phyloP scores from a whole-genome alignment of 768 basidiomycete species.

The Naganishia onofrii region DNA sequence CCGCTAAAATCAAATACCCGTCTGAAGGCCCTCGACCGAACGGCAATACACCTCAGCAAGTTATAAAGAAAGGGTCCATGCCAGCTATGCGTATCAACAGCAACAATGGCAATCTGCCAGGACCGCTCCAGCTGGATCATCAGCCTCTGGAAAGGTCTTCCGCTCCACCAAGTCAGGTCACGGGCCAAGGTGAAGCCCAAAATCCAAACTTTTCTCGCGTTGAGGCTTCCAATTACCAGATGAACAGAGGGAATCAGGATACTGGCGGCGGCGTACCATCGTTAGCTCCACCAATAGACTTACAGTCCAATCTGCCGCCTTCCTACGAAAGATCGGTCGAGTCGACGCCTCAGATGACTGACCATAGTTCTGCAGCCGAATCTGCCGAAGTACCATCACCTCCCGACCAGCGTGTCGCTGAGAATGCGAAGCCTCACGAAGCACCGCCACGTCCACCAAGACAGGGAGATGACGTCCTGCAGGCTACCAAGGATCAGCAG shows the following conservation, averaged over 20 bases:
- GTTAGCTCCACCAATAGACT: conserved; percentile 17
- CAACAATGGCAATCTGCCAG: conserved; percentile 2
- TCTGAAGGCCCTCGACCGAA: conserved; percentile 59
- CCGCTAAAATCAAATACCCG: conserved; percentile 96
- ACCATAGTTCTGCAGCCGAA: conserved; percentile 26
- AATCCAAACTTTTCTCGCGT: background rate
- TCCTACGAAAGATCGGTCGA: conserved; percentile 1
- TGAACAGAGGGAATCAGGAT: background rate
- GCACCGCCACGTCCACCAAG: conserved; percentile 51
- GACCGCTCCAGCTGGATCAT: background rate
- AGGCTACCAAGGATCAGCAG: conserved; percentile 46
- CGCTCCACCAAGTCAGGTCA: conserved; percentile 14
- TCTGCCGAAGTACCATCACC: conserved; percentile 30
- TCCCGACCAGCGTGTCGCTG: conserved; percentile 27
- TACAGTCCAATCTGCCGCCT: conserved; percentile 1
- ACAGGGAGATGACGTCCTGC: conserved; percentile 43
- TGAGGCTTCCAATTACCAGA: background rate
- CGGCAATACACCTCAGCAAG: conserved; percentile 14
- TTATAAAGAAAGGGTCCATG: conserved; percentile 22
- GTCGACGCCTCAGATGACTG: conserved; percentile 18
- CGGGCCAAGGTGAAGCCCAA: background rate
- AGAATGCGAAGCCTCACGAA: conserved; percentile 54
- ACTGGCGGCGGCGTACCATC: background rate
- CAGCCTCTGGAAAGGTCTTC: conserved; percentile 7
- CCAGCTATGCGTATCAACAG: conserved; percentile 25